A percentile compares a stretch with the other conserved stretches of the same genome.
Conservation (phyloP, 805 yeast genomes). For the Yarrowia sp. region DNA sequence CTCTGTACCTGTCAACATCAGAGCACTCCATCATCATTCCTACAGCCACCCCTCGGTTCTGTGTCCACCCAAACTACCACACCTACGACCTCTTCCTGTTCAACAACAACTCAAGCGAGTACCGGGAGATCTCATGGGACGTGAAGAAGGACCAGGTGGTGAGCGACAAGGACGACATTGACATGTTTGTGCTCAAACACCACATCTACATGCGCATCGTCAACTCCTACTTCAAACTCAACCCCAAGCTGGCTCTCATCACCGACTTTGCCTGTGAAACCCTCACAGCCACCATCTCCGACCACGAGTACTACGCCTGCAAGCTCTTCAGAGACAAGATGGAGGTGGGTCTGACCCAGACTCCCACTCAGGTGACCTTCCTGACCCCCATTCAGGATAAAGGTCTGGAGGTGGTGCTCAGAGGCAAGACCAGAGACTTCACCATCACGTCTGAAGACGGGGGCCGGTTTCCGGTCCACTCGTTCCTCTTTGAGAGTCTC, state of each 20-base stretch:
- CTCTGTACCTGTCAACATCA: background rate
- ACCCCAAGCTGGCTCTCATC: background rate
- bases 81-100: background rate
- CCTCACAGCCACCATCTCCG: background rate
- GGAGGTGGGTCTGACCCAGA: too few relatives aligned
- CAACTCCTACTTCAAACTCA: background rate
- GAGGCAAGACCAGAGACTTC: background rate
- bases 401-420: background rate
- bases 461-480: background rate
- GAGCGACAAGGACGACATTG: background rate
- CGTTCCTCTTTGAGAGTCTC: background rate
- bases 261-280: background rate
- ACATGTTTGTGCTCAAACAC: background rate
- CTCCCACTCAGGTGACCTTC: background rate
- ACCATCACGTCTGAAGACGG: background rate
- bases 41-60: background rate
- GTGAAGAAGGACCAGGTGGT: background rate
- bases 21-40: background rate
- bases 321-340: background rate
- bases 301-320: background rate
- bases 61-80: background rate
- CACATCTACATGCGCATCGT: background rate
- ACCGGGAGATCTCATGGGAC: background rate
- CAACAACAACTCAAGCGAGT: background rate
- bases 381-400: background rate